Evolutionary conservation across 345 rosid species (phyloP).

Genomic region (Microcos paniculata): DNA sequence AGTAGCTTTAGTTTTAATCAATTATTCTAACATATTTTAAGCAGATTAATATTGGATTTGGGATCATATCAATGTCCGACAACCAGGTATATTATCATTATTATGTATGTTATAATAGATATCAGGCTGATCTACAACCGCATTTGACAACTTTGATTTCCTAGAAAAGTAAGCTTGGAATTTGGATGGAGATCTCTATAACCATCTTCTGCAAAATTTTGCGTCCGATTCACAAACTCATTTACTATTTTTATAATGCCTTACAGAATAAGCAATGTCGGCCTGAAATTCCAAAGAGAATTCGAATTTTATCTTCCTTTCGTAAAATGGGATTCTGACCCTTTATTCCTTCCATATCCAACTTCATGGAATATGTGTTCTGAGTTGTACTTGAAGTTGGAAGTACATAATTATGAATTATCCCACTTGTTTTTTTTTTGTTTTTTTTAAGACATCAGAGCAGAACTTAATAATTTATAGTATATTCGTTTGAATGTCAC

Average conservation of each 20-base stretch:
- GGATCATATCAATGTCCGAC: neutral
- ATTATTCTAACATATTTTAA: too few species aligned
- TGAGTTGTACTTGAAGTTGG: neutral
- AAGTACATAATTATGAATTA: neutral
- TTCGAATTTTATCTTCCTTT: neutral
- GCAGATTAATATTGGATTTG: neutral
- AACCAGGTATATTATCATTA: too few species aligned
- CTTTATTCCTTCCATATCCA: neutral
- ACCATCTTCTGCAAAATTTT: neutral
- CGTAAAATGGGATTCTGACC: neutral
- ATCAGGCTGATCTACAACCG: neutral
- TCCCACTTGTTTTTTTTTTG: neutral
- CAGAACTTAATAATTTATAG: neutral
- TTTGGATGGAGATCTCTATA: neutral
- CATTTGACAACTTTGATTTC: neutral
- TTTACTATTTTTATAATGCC: neutral
- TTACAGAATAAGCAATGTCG: too few species aligned
- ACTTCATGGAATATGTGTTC: neutral
- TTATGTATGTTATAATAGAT: neutral
- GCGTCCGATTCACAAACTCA: neutral
- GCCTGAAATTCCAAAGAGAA: too few species aligned
- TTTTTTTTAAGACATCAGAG: neutral
- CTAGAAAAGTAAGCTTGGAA: neutral
- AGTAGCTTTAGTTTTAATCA: neutral
- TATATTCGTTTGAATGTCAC: neutral